These are phyloP conservation scores for Irpex lacteus DNA, from an alignment of 1,284 basidiomycete species.

Conservation along the genomic window DNA sequence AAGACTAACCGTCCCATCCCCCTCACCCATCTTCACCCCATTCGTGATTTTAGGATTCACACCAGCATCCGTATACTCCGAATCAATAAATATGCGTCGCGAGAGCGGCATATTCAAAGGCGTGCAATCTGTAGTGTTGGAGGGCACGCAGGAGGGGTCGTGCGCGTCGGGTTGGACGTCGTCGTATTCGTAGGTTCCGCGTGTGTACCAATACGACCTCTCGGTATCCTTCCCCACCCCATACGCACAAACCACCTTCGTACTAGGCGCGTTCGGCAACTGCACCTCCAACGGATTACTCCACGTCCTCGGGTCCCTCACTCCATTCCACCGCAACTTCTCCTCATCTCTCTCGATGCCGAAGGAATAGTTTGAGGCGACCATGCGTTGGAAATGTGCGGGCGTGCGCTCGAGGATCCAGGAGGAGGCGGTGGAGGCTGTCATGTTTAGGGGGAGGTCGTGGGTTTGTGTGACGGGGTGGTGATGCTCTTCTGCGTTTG, in stretches of 20 bases:
- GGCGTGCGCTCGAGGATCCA: slow-evolving; percentile 90
- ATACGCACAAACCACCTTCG: slow-evolving; percentile 94
- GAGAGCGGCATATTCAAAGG: slow-evolving; percentile 59
- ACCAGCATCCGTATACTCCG: slow-evolving; percentile 69
- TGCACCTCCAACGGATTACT: slow-evolving; percentile 92
- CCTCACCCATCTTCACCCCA: slow-evolving; percentile 89
- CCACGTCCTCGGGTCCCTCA: slow-evolving; percentile 78
- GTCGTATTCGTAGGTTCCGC: slow-evolving; percentile 68
- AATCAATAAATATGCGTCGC: slow-evolving; percentile 80
- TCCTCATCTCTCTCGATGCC: slow-evolving; percentile 84
- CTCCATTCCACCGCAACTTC: slow-evolving; percentile 61
- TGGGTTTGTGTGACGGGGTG: neutral
- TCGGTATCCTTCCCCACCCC: slow-evolving; percentile 97
- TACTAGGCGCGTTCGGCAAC: slow-evolving; percentile 87
- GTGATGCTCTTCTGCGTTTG: no score
- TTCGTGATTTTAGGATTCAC: slow-evolving; percentile 69
- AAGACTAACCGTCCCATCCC: slow-evolving; percentile 93
- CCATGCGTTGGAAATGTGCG: slow-evolving; percentile 88
- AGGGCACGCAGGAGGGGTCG: slow-evolving; percentile 38
- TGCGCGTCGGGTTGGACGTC: slow-evolving; percentile 50
- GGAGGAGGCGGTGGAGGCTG: slow-evolving; percentile 68
- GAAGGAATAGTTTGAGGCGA: slow-evolving; percentile 88
- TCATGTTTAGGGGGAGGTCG: slow-evolving; percentile 63
- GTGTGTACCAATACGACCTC: slow-evolving; percentile 84
- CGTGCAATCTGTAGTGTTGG: slow-evolving; percentile 38